Evolutionary conservation across 169 alveolate species (phyloP), one percentile per base, ranked within the genome.

Genomic region (Eimeria falciformis): DNA sequence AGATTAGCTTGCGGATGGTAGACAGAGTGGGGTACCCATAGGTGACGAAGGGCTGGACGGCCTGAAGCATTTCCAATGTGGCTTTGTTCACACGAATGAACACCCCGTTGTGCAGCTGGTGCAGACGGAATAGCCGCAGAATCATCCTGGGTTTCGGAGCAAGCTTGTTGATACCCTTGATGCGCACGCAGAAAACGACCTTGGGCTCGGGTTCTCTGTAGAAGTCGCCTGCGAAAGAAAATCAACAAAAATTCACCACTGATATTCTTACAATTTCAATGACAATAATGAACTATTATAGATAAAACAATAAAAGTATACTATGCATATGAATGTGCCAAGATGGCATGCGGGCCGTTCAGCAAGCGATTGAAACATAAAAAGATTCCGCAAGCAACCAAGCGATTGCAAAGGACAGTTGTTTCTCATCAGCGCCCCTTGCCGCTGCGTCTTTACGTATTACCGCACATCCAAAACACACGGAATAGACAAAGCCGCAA

Each of bases 61-160:
- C 97, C 96, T 98, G 98, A 93, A 99, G 96, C 99, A 99, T 99
- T 94, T 98, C 98, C 91, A 96, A 95, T 33, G 99, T 98, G 46
- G 99, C 99, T 95, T 98, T 99, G 98, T 99, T 99, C 66, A 98
- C 91, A 29, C 87, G 87, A 71, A 93, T 89, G 98, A 99, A 98
- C 69, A 97, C 99, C 18, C 99, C 99, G 97, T 99, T 99, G 98
- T 99, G 99, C 93, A 99, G 94, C 98, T 99, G 99, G 85, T 98
- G 97, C 88, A 99, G 97, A 81, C 99, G 97, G 95, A 99, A 96
- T 71, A 99, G 97, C 96, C 98, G 98, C 91, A 99, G 94, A 87
- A 98, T 98, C 94, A 97, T 97, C 94, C 98, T 96, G 85, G 98
- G 99, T 93, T 98, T 98, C 73, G 99, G 99, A 91, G 99, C 97